phyloP scores from a whole-genome alignment of 1,139 yeast genomes.

The Sugiyamaella castrensis region DNA sequence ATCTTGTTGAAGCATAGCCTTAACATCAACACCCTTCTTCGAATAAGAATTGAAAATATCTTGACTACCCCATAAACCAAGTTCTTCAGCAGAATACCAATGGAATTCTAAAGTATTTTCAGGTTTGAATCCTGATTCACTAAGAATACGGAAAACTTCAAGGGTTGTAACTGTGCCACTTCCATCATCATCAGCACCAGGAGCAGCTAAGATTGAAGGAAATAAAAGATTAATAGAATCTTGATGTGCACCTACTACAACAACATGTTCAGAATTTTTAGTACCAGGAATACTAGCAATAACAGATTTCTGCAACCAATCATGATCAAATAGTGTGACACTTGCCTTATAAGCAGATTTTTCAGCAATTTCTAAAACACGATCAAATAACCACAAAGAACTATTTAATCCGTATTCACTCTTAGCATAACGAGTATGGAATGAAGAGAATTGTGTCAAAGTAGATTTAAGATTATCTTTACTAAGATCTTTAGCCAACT shows the following conservation, averaged over 20 bases:
- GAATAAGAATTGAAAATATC: constrained; percentile 66
- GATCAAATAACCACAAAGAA: constrained; percentile 64
- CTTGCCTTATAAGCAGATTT: constrained; percentile 32
- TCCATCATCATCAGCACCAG: constrained; percentile 97
- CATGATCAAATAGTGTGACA: constrained; percentile 47
- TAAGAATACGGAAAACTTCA: constrained; percentile 67
- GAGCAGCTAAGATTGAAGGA: constrained; percentile 67
- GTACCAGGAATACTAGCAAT: constrained; percentile 46
- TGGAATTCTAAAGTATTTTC: constrained; percentile 83
- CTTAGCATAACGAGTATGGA: constrained; percentile 79
- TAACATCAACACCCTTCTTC: constrained; percentile 49
- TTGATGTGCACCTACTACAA: constrained; percentile 86
- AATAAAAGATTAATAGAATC: constrained; percentile 76
- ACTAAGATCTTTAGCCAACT: constrained; percentile 45
- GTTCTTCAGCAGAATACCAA: constrained; percentile 94
- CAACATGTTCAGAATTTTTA: constrained; percentile 42
- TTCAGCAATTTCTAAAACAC: constrained; percentile 45
- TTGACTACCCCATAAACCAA: constrained; percentile 82
- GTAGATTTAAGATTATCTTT: constrained; percentile 49
- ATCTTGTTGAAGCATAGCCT: constrained; percentile 89
- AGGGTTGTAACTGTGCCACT: constrained; percentile 79
- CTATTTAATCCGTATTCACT: constrained; percentile 66
- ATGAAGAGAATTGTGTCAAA: constrained; percentile 63
- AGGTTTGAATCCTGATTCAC: constrained; percentile 51
- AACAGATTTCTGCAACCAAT: constrained; percentile 59